A percentile compares a stretch with the other conserved stretches of the same genome.
Evolutionary conservation across 805 yeast genomes (phyloP).

Genomic region (Candida fluviatilis): DNA sequence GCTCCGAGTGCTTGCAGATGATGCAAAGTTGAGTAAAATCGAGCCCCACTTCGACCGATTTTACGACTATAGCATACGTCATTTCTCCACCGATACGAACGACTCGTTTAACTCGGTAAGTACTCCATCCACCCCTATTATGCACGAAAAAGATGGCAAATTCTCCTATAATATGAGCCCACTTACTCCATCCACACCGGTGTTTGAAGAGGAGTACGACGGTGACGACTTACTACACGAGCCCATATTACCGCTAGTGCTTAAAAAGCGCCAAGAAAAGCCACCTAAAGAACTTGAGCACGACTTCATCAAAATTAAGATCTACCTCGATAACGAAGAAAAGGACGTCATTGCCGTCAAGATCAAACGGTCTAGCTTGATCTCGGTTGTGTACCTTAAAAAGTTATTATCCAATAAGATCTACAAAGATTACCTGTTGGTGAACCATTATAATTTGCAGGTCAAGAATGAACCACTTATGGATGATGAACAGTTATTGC

Average conservation of each 20-base stretch:
- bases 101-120: background rate
- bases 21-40: background rate
- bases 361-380: constrained; percentile 19
- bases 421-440: constrained; percentile 25
- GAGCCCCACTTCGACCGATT: background rate
- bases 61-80: background rate
- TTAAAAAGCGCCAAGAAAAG: background rate
- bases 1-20: background rate
- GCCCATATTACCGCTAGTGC: background rate
- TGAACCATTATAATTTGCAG: constrained; percentile 23
- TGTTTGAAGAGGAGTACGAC: constrained; percentile 13
- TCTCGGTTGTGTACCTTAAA: constrained; percentile 23
- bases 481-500: constrained; percentile 12
- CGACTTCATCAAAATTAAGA: constrained; percentile 22
- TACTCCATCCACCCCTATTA: background rate
- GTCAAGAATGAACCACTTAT: constrained; percentile 13
- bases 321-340: constrained; percentile 21
- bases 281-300: background rate
- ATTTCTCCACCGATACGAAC: background rate
- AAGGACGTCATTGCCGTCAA: constrained; percentile 27
- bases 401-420: constrained; percentile 24
- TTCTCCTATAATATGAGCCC: background rate
- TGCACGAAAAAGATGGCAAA: background rate
- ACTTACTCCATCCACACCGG: constrained; percentile 1
- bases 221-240: background rate